Percentiles rank a stretch among this genome's conserved stretches.
These are phyloP conservation scores for Haplosporangium gracile DNA, from an alignment of 192 early-diverging fungal species.

Conservation along the genomic window DNA sequence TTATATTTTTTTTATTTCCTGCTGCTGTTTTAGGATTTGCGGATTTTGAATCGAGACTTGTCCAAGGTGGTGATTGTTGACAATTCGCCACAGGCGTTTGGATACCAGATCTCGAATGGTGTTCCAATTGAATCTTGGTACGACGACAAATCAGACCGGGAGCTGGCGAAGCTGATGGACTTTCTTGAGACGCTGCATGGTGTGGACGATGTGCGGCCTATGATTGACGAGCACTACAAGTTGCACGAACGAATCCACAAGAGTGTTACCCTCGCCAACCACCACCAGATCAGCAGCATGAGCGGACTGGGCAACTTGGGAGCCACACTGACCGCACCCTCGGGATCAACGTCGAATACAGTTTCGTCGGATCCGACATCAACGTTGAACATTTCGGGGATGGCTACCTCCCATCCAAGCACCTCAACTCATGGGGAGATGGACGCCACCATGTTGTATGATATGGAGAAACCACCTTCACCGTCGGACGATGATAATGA, in stretches of 20 bases:
- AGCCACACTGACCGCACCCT: slow-evolving; percentile 14
- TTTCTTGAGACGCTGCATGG: slow-evolving; percentile 72
- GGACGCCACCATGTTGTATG: slow-evolving; percentile 38
- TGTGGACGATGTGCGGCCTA: slow-evolving; percentile 77
- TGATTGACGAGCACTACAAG: slow-evolving; percentile 68
- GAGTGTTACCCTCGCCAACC: slow-evolving; percentile 28
- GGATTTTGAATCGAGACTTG: slow-evolving; percentile 76
- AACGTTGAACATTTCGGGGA: slow-evolving; percentile 1
- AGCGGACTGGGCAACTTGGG: slow-evolving; percentile 28
- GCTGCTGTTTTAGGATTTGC: slow-evolving; percentile 61
- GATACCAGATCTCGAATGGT: slow-evolving; percentile 79
- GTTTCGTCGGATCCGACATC: neutral
- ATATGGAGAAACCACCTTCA: slow-evolving; percentile 44
- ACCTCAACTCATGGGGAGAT: slow-evolving; percentile 3
- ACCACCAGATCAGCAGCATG: slow-evolving; percentile 43
- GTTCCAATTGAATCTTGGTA: slow-evolving; percentile 83
- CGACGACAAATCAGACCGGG: slow-evolving; percentile 74
- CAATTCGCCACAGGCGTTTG: slow-evolving; percentile 82
- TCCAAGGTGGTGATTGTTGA: slow-evolving; percentile 75
- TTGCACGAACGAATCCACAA: slow-evolving; percentile 40
- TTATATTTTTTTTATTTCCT: neutral
- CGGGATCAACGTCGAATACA: neutral
- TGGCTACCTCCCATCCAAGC: neutral
- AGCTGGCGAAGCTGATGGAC: slow-evolving; percentile 69
- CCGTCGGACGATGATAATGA: slow-evolving; percentile 37